Base-by-base conservation (phyloP, 257 asterid species). In the Solanum virginianum region DNA sequence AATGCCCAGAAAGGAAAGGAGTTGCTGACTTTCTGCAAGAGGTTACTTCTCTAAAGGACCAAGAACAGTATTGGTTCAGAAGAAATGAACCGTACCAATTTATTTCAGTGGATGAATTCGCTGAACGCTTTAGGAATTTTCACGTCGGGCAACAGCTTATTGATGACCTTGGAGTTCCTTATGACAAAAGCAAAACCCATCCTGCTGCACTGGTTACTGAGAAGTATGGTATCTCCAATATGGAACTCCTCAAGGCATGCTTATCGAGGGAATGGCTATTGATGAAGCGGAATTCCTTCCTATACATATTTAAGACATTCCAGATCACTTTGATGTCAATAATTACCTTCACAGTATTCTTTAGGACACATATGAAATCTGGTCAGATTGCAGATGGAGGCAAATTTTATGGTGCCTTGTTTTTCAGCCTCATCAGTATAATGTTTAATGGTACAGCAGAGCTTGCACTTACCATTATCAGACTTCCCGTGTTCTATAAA, bases 11-110 rank as follows among this genome's bases (percentile, higher is more conserved):
- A 26, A 94, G 99, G 88, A 95, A 95, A 87, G 99, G 98, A n/a
- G 93, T 91, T 32, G 98, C 99, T 2, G 99, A 97, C 85, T 97
- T 96, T 85, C 89, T 97, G 69, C 98, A 97, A 89, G 99, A 96
- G 89, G 98, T 96, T 41, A 96, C 98, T 57, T 96, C 99, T 22
- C 7, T 85, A 49, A 96, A 96, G 86, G 99, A 96, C 72, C 99
- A 96, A 89, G 93, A 91, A 80, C 98, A 94, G 43, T 96, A 95
- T 91, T 96, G 98, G 99, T 92, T 49, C 90, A 89, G 88, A 81
- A 94, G 90, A 74, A 65, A 91, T 29, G 95, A 92, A 74, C 93
- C 97, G 70, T 96, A 95, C 77, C 84, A 85, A 29, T 93, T 82
- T 57, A 83, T 96, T 63, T 89, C 99, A 20, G 97, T 89, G 51